Base-by-base conservation (phyloP, 2,329 filamentous ascomycete genomes). In the Penicillium hesseltinei region DNA sequence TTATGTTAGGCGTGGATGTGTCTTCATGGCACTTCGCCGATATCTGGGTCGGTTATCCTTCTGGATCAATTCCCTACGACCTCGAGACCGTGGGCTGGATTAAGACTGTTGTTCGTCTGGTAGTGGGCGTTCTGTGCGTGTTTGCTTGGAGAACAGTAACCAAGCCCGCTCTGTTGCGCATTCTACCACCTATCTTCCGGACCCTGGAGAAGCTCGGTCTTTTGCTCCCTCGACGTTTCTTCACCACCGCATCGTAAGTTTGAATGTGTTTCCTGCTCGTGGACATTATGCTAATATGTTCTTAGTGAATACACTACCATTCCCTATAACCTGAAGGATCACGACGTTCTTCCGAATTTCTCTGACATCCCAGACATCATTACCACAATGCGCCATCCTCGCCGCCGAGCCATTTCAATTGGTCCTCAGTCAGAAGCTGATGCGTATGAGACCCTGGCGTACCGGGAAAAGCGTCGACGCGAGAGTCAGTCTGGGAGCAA, bases 341-440 rank as follows among this genome's bases (percentile, higher is more conserved):
- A 97, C 74, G 96, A 95, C 55, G 87, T 97, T 51, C 87, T 99
- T 66, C 94, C 94, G 13, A 87, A 87, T 11, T 89, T 95, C n/a
- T 90, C 89, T 25, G 91, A 97, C 60, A 84, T 97, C 23, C 91
- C 93, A 3, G 84, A 85, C 33, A 86, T 97, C 70, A 82, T 97
- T 25, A 88, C 87, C 59, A 91, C 87, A 42, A 90, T 97, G 45
- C 86, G 91, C 25, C 87, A 93, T 65, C 90, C 91, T 0, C 84
- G 83, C 15, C 82, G 91, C 60, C 85, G 94, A 51, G 89, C 92
- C 33, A 86, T 97, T 35, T 96, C 92, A 6, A 84, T 97, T 52
- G 94, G 94, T 0, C 94, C 94, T 2, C 94, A 97, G 76, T 97
- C 92, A 45, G 92, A 92, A 59, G 94, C 94, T 2, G 94, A 99